Percentiles rank a stretch among this genome's conserved stretches.
phyloP scores from a whole-genome alignment of 2,329 filamentous ascomycete genomes.

The Stagonosporopsis rhizophila region DNA sequence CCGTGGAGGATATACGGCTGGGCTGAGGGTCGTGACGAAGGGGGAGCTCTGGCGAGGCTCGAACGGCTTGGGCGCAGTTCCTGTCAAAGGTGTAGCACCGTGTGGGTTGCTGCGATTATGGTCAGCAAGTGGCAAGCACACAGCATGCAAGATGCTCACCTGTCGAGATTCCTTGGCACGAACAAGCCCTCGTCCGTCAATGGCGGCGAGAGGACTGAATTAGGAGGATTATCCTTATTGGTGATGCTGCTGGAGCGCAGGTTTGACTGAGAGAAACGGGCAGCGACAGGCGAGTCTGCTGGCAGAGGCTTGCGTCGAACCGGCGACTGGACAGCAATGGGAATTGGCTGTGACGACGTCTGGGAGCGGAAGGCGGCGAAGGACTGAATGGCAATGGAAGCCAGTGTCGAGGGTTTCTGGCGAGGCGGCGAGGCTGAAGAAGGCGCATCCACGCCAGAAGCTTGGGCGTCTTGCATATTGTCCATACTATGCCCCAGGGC shows the following conservation, averaged over 20 bases:
- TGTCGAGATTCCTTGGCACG: constrained; percentile 48
- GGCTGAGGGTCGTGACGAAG: constrained; percentile 23
- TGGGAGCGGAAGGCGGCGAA: constrained; percentile 55
- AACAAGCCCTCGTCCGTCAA: constrained; percentile 45
- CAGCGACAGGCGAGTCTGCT: constrained; percentile 56
- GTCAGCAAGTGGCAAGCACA: constrained; percentile 25
- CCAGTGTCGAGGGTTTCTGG: constrained; percentile 46
- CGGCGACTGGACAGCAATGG: constrained; percentile 46
- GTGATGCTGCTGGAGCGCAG: constrained; percentile 52
- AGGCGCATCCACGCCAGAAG: constrained; percentile 33
- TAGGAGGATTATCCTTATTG: constrained; percentile 28
- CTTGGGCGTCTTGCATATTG: constrained; percentile 46
- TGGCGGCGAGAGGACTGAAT: constrained; percentile 41
- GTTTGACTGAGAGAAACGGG: constrained; percentile 53
- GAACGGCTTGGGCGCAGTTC: constrained; percentile 35
- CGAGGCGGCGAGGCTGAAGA: constrained; percentile 35
- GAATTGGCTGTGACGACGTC: constrained; percentile 50
- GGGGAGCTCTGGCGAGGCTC: constrained; percentile 32
- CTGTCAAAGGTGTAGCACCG: constrained; percentile 40
- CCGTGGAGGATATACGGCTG: constrained; percentile 29
- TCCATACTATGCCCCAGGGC: constrained; percentile 31
- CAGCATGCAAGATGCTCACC: constrained; percentile 35
- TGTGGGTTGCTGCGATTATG: constrained; percentile 43
- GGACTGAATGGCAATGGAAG: constrained; percentile 52
- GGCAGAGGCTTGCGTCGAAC: constrained; percentile 64